Conservation (phyloP, 1,284 basidiomycete genomes). For the Rhodotorula sp. region DNA sequence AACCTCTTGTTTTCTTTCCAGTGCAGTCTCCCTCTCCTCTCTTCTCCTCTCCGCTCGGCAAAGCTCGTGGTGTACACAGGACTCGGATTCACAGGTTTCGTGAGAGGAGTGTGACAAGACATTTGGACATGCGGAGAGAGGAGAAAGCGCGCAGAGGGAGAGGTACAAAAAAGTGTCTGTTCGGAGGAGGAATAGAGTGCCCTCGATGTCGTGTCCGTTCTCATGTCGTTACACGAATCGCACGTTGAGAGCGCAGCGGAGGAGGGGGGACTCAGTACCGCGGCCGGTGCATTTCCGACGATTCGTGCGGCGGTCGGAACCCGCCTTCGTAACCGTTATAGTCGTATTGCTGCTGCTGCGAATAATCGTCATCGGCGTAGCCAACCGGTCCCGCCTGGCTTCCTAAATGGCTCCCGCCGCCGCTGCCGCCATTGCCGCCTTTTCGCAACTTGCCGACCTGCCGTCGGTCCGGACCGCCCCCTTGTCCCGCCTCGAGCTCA, state of each 20-base stretch:
- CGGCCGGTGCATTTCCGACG: neutral
- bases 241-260: neutral
- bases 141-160: too few species aligned
- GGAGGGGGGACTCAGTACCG: neutral
- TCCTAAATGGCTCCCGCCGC: neutral
- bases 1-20: neutral
- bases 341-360: conserved; percentile 2
- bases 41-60: neutral
- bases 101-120: too few species aligned
- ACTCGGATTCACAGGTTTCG: too few species aligned
- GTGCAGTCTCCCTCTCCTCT: neutral
- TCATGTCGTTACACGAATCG: neutral
- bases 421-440: neutral
- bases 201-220: neutral
- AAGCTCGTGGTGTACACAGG: too few species aligned
- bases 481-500: neutral
- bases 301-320: neutral
- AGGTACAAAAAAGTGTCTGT: neutral
- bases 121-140: too few species aligned
- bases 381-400: neutral
- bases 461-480: neutral
- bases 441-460: conserved; percentile 10
- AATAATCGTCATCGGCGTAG: neutral
- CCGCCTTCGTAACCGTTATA: neutral
- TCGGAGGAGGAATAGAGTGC: neutral